Evolutionary conservation across 371 early-diverging fungal genomes (phyloP).

Genomic region (Smittium mucronatum): DNA sequence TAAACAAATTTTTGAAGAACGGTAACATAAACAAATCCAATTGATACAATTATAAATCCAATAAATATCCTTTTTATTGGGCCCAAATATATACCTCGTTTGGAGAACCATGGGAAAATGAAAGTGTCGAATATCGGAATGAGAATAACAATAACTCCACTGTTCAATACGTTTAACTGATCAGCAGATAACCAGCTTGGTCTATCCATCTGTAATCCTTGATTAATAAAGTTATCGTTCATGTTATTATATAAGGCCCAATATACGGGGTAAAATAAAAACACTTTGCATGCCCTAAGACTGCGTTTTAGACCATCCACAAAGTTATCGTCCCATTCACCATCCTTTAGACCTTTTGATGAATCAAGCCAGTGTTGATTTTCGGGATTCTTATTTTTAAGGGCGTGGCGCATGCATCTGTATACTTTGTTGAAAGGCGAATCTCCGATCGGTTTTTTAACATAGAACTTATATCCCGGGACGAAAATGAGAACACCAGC

Average conservation of each 20-base stretch:
- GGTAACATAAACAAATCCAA: constrained; percentile 56
- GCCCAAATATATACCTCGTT: constrained; percentile 44
- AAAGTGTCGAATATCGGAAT: constrained; percentile 57
- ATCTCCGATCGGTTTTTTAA: constrained; percentile 42
- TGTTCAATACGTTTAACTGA: constrained; percentile 48
- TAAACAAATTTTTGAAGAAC: constrained; percentile 56
- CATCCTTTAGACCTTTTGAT: constrained; percentile 31
- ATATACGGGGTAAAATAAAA: constrained; percentile 57
- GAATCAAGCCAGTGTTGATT: constrained; percentile 33
- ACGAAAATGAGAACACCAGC: constrained; percentile 39
- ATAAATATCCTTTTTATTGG: constrained; percentile 55
- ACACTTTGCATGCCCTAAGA: constrained; percentile 53
- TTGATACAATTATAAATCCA: constrained; percentile 49
- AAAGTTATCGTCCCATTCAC: constrained; percentile 55
- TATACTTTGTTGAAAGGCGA: constrained; percentile 42
- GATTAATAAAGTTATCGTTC: constrained; percentile 55
- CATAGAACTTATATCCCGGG: constrained; percentile 40
- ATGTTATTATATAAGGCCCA: no score
- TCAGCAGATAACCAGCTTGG: constrained; percentile 45
- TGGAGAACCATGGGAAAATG: constrained; percentile 51
- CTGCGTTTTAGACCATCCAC: constrained; percentile 53
- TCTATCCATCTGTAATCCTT: constrained; percentile 51
- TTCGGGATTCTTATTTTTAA: constrained; percentile 33
- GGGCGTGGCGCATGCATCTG: constrained; percentile 39
- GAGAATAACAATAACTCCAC: constrained; percentile 47